Percentiles rank a stretch among this genome's conserved stretches.
These are phyloP conservation scores for Sporisorium exsertum DNA, from an alignment of 1,284 basidiomycete species.

Conservation along the genomic window DNA sequence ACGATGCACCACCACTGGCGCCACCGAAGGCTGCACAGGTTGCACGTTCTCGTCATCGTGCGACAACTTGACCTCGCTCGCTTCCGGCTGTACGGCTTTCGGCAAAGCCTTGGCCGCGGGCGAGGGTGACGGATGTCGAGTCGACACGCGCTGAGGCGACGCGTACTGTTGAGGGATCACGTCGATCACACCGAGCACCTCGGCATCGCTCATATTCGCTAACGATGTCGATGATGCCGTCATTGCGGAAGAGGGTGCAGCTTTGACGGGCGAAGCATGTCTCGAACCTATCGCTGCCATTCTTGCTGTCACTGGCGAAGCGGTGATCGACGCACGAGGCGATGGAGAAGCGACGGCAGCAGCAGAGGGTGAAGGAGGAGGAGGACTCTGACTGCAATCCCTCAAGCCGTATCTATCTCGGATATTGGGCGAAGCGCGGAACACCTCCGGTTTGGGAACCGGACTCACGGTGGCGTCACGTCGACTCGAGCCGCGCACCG, in stretches of 20 bases:
- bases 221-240: no score
- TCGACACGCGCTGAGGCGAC: background rate
- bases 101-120: background rate
- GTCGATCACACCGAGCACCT: conserved; percentile 40
- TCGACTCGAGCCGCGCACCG: conserved; percentile 5
- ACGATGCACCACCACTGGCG: conserved; percentile 25
- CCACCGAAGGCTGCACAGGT: conserved; percentile 7
- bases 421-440: conserved; percentile 32
- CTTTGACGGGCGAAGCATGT: conserved; percentile 16
- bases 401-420: conserved; percentile 30
- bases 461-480: background rate
- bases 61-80: background rate
- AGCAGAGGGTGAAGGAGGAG: conserved; percentile 10
- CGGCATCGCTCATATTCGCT: conserved; percentile 19
- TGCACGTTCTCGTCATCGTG: conserved; percentile 11
- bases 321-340: background rate
- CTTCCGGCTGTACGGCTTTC: background rate
- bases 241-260: background rate
- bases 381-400: conserved; percentile 19
- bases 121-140: background rate
- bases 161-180: conserved; percentile 24
- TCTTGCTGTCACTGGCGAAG: background rate
- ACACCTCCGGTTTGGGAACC: conserved; percentile 17
- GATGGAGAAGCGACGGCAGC: background rate
- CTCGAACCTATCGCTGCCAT: background rate